Evolutionary conservation across 176 grass and related monocot species (phyloP).

Genomic region (Triticum monococcum): DNA sequence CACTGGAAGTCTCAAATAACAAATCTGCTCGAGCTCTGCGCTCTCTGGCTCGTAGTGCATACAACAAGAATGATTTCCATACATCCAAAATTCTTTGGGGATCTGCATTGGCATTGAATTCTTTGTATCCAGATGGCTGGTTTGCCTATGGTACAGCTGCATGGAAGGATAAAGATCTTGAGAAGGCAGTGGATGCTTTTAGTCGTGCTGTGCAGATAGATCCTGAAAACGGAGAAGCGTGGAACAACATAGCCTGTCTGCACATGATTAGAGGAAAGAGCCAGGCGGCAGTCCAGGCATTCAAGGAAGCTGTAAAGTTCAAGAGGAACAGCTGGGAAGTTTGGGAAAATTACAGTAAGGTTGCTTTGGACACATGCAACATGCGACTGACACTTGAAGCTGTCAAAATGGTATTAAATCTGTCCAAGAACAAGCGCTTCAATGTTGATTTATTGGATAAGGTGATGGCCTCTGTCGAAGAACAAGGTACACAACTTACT

Average conservation of each 20-base stretch:
- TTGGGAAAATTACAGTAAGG: slow-evolving; percentile 93
- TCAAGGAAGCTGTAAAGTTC: slow-evolving; percentile 92
- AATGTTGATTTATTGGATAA: slow-evolving; percentile 69
- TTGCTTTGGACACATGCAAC: slow-evolving; percentile 72
- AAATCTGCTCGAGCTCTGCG: slow-evolving; percentile 33
- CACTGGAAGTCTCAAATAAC: slow-evolving; percentile 85
- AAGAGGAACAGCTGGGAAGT: slow-evolving; percentile 95
- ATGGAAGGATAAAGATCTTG: slow-evolving; percentile 84
- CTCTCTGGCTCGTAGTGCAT: slow-evolving; percentile 77
- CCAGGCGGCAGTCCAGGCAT: slow-evolving; percentile 72
- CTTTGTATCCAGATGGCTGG: slow-evolving; percentile 85
- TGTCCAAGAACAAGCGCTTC: slow-evolving; percentile 66
- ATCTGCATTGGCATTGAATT: slow-evolving; percentile 84
- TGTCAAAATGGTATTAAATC: slow-evolving; percentile 66
- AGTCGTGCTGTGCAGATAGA: slow-evolving; percentile 87
- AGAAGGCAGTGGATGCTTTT: slow-evolving; percentile 90
- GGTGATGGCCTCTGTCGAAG: slow-evolving; percentile 55
- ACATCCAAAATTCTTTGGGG: slow-evolving; percentile 82
- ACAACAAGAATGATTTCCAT: slow-evolving; percentile 73
- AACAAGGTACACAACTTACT: slow-evolving; percentile 26
- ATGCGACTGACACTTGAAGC: slow-evolving; percentile 78
- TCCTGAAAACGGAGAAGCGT: slow-evolving; percentile 97
- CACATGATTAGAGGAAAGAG: slow-evolving; percentile 91
- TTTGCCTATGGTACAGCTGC: slow-evolving; percentile 83
- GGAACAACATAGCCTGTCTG: slow-evolving; percentile 95